Percentiles rank a stretch among this genome's conserved stretches.
Conservation (phyloP, 495 filamentous ascomycete genomes). For the Friedmanniomyces simplex region DNA sequence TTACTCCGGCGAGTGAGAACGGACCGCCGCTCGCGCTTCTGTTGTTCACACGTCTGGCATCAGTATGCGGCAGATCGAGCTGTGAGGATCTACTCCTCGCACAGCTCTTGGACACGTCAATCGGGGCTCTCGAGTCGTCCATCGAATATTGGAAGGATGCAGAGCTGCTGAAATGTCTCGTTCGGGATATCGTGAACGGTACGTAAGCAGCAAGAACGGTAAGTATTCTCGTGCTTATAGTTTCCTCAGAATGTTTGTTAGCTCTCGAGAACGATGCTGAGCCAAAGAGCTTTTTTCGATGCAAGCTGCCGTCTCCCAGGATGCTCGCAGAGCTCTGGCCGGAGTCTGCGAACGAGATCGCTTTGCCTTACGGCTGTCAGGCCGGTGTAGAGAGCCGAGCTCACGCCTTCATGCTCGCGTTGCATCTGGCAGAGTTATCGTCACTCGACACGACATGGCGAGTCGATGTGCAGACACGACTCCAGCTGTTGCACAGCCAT, state of each 20-base stretch:
- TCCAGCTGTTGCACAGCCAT: not conserved
- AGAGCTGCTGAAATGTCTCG: conserved; percentile 11
- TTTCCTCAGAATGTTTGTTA: conserved; percentile 2
- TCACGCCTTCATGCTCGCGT: conserved; percentile 22
- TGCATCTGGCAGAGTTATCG: conserved; percentile 1
- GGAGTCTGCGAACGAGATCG: conserved; percentile 21
- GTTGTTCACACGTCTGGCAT: conserved; percentile 56
- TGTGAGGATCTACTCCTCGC: conserved; percentile 8
- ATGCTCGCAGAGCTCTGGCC: conserved; percentile 26
- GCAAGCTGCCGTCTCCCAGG: conserved; percentile 23
- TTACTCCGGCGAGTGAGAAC: conserved; percentile 32
- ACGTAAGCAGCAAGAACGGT: conserved; percentile 7
- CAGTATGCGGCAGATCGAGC: conserved; percentile 7
- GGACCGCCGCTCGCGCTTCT: conserved; percentile 63
- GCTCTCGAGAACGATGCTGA: not conserved
- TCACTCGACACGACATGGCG: not conserved
- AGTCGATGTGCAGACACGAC: not conserved
- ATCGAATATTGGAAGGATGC: conserved; percentile 19
- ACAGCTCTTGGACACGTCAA: not conserved
- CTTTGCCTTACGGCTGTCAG: conserved; percentile 26
- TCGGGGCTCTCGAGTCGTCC: not conserved
- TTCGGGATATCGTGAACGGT: conserved; percentile 28
- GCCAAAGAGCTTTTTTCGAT: not conserved
- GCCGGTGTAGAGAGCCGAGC: conserved; percentile 10
- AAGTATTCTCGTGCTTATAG: conserved; percentile 5